Base-by-base conservation (phyloP, 139 green algal species). In the Tetratostichococcus sp. region DNA sequence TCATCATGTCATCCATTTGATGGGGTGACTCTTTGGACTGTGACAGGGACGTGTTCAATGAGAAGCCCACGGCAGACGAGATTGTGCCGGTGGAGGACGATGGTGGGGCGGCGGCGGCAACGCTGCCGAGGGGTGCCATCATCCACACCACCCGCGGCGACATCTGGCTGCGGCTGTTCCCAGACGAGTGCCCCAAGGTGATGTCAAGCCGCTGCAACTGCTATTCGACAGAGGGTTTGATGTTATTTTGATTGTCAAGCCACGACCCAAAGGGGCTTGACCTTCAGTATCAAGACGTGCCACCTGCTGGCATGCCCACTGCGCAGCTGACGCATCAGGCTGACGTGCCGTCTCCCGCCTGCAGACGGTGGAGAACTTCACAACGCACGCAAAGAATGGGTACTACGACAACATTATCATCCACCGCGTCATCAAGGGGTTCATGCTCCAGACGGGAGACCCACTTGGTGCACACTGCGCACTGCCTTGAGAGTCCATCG, bases 351-450 rank as follows among this genome's bases (percentile, higher is more conserved):
- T 11, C 6, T 50, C 39, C 8, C 39, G 11, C 39, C 39, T 62
- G 50, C 50, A 62, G 33, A 98, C 94, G 2, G 84, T 99, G 33
- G 96, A 99, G 80, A 99, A 99, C 90, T 99, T 98, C 86, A 94
- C 86, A 21, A 95, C 87, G 6, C 96, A 99, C 80, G 85, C 88
- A 6, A 80, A 81, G 43, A 98, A 98, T 77, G 92, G 92, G 23
- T 99, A 98, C 82, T 98, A 97, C 65, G 92, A 99, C 74, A 83
- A 79, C 35, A 79, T 98, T 57, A 86, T 97, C 70, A 97, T 98
- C 87, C 96, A 99, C 83, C 84, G 95, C 21, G 89, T 99, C 21
- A 98, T 99, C 80, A 97, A 98, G 82, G 92, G 92, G 65, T 99
- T 99, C 93, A 98, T 98, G 94, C 76, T 98, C 19, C 95, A 98